Conservation (phyloP, 2,329 filamentous ascomycete species). For the Diaporthe australafricana region DNA sequence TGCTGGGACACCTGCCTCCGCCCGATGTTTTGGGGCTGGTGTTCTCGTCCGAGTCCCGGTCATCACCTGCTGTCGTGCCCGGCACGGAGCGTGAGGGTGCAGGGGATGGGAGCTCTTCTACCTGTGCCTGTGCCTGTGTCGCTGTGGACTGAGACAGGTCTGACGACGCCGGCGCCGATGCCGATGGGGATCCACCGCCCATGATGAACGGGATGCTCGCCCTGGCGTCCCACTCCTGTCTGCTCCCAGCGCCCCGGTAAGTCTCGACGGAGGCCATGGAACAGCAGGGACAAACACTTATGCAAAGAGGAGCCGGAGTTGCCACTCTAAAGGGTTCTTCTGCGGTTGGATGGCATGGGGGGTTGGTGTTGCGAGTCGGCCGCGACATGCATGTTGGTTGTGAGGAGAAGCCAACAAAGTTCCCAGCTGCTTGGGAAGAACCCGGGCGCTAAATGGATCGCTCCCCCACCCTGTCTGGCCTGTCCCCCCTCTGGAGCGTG, state of each 20-base stretch:
- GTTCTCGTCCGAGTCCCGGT: background rate
- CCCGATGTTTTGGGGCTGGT: background rate
- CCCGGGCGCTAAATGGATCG: constrained; percentile 17
- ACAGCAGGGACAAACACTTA: background rate
- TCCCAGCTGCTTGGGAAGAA: constrained; percentile 20
- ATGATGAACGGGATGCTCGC: constrained; percentile 12
- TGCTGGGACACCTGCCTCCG: constrained; percentile 36
- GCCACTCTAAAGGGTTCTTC: background rate
- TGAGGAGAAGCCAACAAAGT: constrained; percentile 21
- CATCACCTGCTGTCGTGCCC: background rate
- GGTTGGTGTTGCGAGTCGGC: constrained; percentile 21
- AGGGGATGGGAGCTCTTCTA: background rate
- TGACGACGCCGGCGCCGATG: background rate
- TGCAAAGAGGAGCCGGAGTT: background rate
- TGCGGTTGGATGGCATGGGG: constrained; percentile 4
- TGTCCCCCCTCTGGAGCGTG: background rate
- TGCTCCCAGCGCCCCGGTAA: background rate
- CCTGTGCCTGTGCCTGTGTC: background rate
- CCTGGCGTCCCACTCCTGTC: constrained; percentile 4
- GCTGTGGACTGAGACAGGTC: constrained; percentile 10
- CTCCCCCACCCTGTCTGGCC: background rate
- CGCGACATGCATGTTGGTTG: constrained; percentile 17
- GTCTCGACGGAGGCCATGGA: constrained; percentile 18
- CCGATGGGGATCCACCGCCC: background rate
- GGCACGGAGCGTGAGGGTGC: background rate